These are phyloP conservation scores for Moesziomyces antarcticus DNA, from an alignment of 1,284 basidiomycete species.

Conservation along the genomic window DNA sequence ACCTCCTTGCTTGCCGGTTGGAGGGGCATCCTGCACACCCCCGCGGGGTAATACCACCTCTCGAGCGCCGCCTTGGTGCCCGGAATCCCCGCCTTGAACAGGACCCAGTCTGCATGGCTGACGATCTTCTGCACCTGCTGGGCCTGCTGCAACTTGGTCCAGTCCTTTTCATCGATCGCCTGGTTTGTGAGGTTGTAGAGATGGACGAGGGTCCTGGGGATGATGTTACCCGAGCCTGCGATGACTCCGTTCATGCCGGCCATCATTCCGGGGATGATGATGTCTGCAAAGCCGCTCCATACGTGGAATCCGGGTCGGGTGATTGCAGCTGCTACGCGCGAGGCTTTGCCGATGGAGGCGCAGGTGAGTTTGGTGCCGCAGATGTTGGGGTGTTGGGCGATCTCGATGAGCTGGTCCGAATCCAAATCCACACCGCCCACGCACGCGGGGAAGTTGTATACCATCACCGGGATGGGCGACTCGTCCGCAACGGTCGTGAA, in stretches of 20 bases:
- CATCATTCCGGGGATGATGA: constrained; percentile 43
- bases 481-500: constrained; percentile 80
- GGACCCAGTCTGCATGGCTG: constrained; percentile 81
- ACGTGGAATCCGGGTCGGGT: constrained; percentile 60
- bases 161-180: constrained; percentile 19
- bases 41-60: constrained; percentile 79
- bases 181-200: constrained; percentile 76
- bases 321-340: constrained; percentile 79
- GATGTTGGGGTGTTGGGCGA: constrained; percentile 85
- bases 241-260: constrained; percentile 51
- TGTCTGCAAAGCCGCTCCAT: constrained; percentile 43
- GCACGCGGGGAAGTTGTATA: constrained; percentile 85
- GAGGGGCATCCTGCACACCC: constrained; percentile 79
- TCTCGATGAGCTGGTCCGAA: constrained; percentile 82
- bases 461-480: constrained; percentile 85
- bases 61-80: constrained; percentile 84
- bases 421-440: constrained; percentile 82
- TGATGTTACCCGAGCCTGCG: constrained; percentile 50
- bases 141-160: constrained; percentile 73
- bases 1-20: constrained; percentile 73
- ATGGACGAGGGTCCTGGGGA: constrained; percentile 74
- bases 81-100: constrained; percentile 80
- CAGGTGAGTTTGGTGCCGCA: constrained; percentile 86
- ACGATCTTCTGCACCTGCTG: constrained; percentile 81
- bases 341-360: constrained; percentile 88